Evolutionary conservation across 2,329 filamentous ascomycete genomes (phyloP).

Genomic region (Corniculantispora saksenae): DNA sequence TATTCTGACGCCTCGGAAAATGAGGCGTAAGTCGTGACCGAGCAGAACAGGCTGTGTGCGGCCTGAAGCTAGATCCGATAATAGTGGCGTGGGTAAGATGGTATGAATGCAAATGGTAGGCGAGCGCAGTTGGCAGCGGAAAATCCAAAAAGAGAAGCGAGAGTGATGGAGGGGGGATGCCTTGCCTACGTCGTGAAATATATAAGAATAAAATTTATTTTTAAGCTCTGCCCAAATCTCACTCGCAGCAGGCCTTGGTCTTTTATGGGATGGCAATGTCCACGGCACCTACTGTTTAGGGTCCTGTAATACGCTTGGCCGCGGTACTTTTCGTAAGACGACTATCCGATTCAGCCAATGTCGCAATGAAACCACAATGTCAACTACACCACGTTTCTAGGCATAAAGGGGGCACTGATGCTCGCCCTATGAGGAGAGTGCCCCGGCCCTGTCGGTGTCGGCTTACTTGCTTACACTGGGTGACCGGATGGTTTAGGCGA

Average conservation of each 20-base stretch:
- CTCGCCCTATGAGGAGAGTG: conserved; percentile 11
- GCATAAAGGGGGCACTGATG: not conserved
- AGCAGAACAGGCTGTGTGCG: not conserved
- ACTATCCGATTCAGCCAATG: not conserved
- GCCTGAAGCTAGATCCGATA: not conserved
- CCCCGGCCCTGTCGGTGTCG: not conserved
- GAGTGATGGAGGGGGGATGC: not conserved
- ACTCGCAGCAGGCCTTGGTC: conserved; percentile 3
- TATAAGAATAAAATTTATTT: not conserved
- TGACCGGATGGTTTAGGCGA: conserved; percentile 5
- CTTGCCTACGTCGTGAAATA: not conserved
- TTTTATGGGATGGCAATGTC: not conserved
- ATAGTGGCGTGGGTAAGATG: not conserved
- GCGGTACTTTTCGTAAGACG: not conserved
- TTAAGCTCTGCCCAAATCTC: conserved; percentile 1
- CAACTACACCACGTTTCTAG: conserved; percentile 1
- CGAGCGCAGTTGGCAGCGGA: not conserved
- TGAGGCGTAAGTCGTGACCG: not conserved
- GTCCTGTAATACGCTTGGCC: not conserved
- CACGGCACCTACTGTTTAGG: not conserved
- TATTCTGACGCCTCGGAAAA: not conserved
- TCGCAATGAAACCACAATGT: conserved; percentile 3
- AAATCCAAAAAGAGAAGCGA: not conserved
- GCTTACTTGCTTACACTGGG: conserved; percentile 16
- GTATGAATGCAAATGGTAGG: not conserved